Evolutionary conservation across 371 early-diverging fungal species (phyloP), one percentile per base, ranked within the genome.

Genomic region (Mortierella polycephala): DNA sequence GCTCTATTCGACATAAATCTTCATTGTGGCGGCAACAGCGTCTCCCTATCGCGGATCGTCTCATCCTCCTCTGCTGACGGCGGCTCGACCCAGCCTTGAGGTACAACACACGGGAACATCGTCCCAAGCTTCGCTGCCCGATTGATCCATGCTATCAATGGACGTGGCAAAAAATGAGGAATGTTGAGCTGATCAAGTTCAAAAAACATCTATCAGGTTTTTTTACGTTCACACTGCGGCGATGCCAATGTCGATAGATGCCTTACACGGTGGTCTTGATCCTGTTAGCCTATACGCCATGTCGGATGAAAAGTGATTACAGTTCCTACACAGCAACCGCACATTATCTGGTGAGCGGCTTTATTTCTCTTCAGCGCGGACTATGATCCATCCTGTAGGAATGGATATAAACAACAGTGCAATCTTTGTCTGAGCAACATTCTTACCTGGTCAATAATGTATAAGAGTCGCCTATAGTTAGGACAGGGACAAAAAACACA

Each of bases 41-140:
- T 64, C 61, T 74, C 75, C 5, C 69, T 39, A 39, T 74, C 75
- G 20, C 62, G 69, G 23, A 61, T 42, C 49, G 44, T 55, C 37
- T 75, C 77, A 37, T 77, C 69, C 4, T 75, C 81, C 5, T 85
- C 84, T 51, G 82, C 83, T 44, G 86, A 84, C 11, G 90, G 89
- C 16, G 90, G 89, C 46, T 88, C 90, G 8, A 90, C 82, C 90
- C 90, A 90, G 62, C 86, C 89, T 20, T 84, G 86, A 1, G 90
- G 90, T 18, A 90, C 85, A 5, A 90, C 87, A 49, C 90, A 90
- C 45, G 90, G 90, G 66, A 90, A 89, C 84, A 89, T 86, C 40
- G 88, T 84, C 20, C 89, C 90, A 21, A 90, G 57, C 63, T 87
- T 88, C 16, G 90, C 90, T 8, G 90, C 90, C 21, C 90, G 84